Percentiles rank a stretch among this genome's conserved stretches.
Evolutionary conservation across 2,329 filamentous ascomycete species (phyloP).

Genomic region (Diplodia scrobiculata): DNA sequence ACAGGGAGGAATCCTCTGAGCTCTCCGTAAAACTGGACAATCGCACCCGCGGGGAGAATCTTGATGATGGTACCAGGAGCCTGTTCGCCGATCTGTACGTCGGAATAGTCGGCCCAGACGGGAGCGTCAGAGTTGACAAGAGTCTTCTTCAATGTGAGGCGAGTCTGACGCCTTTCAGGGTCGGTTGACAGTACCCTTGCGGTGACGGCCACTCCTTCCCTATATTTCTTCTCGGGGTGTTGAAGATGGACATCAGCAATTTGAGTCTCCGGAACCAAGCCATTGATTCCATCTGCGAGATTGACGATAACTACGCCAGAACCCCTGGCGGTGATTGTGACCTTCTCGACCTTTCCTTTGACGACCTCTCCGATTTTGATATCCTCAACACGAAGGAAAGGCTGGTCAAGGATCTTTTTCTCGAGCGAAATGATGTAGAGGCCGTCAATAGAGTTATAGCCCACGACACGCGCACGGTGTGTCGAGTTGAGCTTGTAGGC

Average conservation of each 20-base stretch:
- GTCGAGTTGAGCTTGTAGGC: conserved; percentile 75
- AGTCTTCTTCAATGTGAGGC: conserved; percentile 91
- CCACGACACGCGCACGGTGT: conserved; percentile 79
- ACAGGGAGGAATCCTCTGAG: conserved; percentile 87
- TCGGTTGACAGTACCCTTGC: conserved; percentile 82
- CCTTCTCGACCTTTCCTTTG: conserved; percentile 79
- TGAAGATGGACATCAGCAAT: conserved; percentile 84
- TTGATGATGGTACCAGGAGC: conserved; percentile 86
- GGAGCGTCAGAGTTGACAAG: conserved; percentile 83
- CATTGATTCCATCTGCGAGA: conserved; percentile 81
- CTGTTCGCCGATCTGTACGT: conserved; percentile 72
- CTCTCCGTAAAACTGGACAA: conserved; percentile 87
- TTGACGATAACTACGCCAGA: conserved; percentile 79
- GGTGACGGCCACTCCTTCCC: conserved; percentile 80
- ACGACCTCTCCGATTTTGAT: conserved; percentile 78
- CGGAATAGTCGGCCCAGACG: conserved; percentile 76
- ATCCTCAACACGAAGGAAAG: conserved; percentile 90
- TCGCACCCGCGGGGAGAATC: conserved; percentile 74
- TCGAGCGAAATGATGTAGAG: conserved; percentile 84
- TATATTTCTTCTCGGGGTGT: conserved; percentile 95
- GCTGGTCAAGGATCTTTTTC: conserved; percentile 77
- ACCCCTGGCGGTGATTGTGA: conserved; percentile 76
- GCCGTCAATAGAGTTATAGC: conserved; percentile 85
- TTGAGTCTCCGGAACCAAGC: conserved; percentile 85
- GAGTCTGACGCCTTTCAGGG: conserved; percentile 72